These are phyloP conservation scores for Rhododendron mucronatum DNA, from an alignment of 148 eudicot genomes.

Conservation along the genomic window DNA sequence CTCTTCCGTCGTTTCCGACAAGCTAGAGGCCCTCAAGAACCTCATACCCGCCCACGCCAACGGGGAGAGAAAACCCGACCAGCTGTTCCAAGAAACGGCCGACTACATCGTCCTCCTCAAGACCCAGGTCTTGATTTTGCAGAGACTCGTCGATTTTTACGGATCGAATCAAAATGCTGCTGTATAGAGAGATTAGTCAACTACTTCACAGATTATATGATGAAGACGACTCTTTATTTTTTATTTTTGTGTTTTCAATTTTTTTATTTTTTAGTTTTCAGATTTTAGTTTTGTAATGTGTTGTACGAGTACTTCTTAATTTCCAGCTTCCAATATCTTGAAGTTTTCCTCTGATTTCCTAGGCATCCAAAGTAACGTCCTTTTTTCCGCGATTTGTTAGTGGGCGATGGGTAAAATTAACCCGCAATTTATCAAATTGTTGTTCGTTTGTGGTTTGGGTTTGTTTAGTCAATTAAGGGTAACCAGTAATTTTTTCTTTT, in stretches of 20 bases:
- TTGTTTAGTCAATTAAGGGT: too few relatives aligned
- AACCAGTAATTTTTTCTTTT: neutral
- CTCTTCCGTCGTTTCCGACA: conserved; percentile 29
- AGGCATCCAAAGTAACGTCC: neutral
- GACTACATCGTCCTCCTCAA: conserved; percentile 39
- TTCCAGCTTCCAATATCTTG: neutral
- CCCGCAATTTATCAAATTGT: neutral
- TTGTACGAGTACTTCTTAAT: neutral
- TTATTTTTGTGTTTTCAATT: neutral
- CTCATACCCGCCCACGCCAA: conserved; percentile 23
- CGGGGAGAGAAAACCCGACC: conserved; percentile 27
- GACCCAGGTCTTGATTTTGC: conserved; percentile 39
- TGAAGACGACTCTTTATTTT: neutral
- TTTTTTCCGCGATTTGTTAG: neutral
- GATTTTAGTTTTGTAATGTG: neutral
- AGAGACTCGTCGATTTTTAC: conserved; percentile 33
- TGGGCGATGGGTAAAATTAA: neutral
- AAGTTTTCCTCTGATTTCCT: neutral
- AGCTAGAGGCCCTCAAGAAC: conserved; percentile 41
- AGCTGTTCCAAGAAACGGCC: conserved; percentile 49
- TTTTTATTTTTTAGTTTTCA: neutral
- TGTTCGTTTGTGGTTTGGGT: neutral
- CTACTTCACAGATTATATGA: neutral
- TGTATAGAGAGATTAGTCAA: neutral
- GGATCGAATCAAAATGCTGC: conserved; percentile 23